Base-by-base conservation (phyloP, 441 rosid genomes). In the Flueggea neowawraea region DNA sequence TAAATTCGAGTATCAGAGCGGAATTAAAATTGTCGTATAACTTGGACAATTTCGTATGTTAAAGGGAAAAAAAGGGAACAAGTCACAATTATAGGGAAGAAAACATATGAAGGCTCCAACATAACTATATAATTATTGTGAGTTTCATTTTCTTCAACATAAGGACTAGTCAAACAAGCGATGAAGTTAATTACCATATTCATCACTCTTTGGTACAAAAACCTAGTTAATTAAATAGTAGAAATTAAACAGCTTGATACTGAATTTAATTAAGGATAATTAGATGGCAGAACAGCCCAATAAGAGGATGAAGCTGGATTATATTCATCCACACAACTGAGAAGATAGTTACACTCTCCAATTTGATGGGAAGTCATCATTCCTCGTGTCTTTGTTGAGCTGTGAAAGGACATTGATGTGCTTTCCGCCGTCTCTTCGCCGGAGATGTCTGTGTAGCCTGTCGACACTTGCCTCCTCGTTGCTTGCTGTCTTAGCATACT, bases 391-490 rank as follows among this genome's bases (percentile, higher is more conserved):
- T 68, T 69, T 48, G 58, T 45, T 0, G 73, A 66, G 78, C 78
- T 62, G 6, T 84, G 74, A 43, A 78, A 55, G n/a, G 78, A 83
- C 53, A 68, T 76, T 6, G 90, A 80, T 52, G 89, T 79, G 84
- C 84, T 82, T 61, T 86, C 98, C 51, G 75, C 84, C 6, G 94
- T 84, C 76, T 88, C 96, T 10, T 82, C 91, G 2, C 86, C 88
- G 4, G 90, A 85, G 31, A 78, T 55, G 11, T 88, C 95, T 0
- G 85, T 77, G 78, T 78, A 73, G 3, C 78, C 87, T 1, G 71
- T 44, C 2, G 88, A 79, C 8, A 75, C 81, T 72, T 77, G 86
- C 66, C 72, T 84, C 80, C 74, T 67, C 12, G 70, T 84, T 47
- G 69, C 86, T 50, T 91, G 90, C 13, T 82, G n/a, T n/a, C 80